These are phyloP conservation scores for Boletus vermiculosoides DNA, from an alignment of 768 basidiomycete species.

Conservation along the genomic window DNA sequence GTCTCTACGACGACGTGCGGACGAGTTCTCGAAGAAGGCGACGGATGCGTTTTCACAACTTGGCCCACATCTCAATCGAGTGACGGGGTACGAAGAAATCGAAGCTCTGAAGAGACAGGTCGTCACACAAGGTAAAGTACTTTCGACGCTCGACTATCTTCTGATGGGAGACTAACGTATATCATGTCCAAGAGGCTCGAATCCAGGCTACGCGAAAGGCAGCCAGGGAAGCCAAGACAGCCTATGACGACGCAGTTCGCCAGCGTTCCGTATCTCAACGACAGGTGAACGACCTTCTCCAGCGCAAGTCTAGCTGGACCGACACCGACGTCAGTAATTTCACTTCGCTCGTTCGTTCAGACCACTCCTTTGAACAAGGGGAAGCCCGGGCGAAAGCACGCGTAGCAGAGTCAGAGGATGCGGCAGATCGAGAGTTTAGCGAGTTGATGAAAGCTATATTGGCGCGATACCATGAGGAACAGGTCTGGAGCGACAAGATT, in stretches of 20 bases:
- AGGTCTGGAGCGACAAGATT: conserved; percentile 99
- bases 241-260: conserved; percentile 76
- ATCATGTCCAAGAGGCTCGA: conserved; percentile 55
- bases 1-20: conserved; percentile 48
- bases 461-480: conserved; percentile 95
- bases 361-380: conserved; percentile 82
- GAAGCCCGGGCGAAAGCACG: conserved; percentile 68
- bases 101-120: conserved; percentile 78
- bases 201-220: conserved; percentile 67
- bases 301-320: conserved; percentile 93
- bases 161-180: conserved; percentile 8
- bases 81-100: conserved; percentile 91
- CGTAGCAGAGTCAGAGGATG: conserved; percentile 69
- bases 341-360: conserved; percentile 85
- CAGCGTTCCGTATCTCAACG: conserved; percentile 84
- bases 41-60: conserved; percentile 66
- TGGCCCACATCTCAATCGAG: conserved; percentile 76
- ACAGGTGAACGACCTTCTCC: conserved; percentile 93
- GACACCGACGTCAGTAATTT: conserved; percentile 84
- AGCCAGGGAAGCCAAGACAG: conserved; percentile 68
- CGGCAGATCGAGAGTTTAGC: conserved; percentile 84
- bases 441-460: conserved; percentile 88
- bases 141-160: background rate
- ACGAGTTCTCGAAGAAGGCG: conserved; percentile 56
- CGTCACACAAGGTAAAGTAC: conserved; percentile 70